Base-by-base conservation (phyloP, 2,329 filamentous ascomycete species). In the Chlorencoelia australis region DNA sequence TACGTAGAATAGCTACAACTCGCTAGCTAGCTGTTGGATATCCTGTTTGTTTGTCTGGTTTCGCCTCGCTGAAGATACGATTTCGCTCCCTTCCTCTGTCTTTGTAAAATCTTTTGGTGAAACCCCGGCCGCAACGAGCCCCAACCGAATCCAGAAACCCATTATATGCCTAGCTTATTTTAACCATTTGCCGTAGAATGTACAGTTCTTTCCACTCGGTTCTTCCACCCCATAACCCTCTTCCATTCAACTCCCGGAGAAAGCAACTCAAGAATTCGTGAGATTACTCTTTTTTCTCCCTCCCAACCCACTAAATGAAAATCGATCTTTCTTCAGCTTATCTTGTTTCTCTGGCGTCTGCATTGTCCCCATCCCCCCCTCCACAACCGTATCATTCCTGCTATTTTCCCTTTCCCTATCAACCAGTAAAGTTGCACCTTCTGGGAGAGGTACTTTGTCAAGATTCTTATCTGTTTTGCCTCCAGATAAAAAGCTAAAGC, bases 281-380 rank as follows among this genome's bases (percentile, higher is more conserved):
- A 65, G 63, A 43, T 66, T 70, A 57, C 74, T 81, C 69, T 82
- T 86, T 66, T 86, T 87, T 52, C 75, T 65, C 4, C 81, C 25
- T 18, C 32, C 77, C 9, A 86, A 52, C 11, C 46, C 46, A 40
- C 72, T 65, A 47, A 78, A 75, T 48, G 69, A 81, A 49, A 86
- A 82, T 17, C 79, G 68, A 45, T 77, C 75, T 57, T 74, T 79
- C 30, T 66, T 57, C 7, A 37, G 27, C 52, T 65, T 69, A n/a
- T 67, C 60, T 36, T 64, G 63, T 55, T 71, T 72, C 28, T 54
- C 55, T 13, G 53, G 51, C 2, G 48, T 53, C 32, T 47, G 52
- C 17, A 46, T 46, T 19, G 43, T 43, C 16, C 46, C 7, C 8
- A 48, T 45, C 5, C 50, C 53, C 3, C 55, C 52, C 21, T 50